These are phyloP conservation scores for Leccinum boreale DNA, from an alignment of 768 basidiomycete species.

Conservation along the genomic window DNA sequence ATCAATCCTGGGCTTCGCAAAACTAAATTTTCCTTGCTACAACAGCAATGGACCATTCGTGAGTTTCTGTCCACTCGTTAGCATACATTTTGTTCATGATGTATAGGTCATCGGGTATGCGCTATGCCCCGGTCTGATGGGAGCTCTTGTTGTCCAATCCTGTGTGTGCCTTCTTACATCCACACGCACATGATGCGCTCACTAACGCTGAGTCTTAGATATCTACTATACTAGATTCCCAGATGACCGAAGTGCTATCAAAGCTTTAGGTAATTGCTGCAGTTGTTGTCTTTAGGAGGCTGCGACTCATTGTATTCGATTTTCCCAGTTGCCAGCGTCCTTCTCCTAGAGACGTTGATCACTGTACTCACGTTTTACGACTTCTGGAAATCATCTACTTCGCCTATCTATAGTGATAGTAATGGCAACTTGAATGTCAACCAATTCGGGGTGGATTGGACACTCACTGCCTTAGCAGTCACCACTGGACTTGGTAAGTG, in stretches of 20 bases:
- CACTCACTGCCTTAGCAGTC: background rate
- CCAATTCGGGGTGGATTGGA: background rate
- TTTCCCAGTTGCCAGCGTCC: constrained; percentile 12
- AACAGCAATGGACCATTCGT: background rate
- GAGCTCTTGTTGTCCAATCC: background rate
- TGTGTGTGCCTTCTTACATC: background rate
- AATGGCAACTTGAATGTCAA: background rate
- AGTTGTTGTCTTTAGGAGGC: background rate
- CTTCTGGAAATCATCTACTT: constrained; percentile 4
- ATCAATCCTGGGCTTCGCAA: background rate
- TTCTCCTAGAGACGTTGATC: constrained; percentile 17
- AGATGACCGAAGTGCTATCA: background rate
- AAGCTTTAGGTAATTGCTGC: background rate
- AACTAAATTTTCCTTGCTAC: background rate
- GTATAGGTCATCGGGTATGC: background rate
- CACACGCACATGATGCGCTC: background rate
- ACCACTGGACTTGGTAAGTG: constrained; percentile 20
- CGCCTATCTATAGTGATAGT: background rate
- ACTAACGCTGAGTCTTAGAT: background rate
- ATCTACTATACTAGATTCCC: background rate
- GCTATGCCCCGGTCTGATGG: background rate
- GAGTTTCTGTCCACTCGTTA: background rate
- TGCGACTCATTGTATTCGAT: background rate
- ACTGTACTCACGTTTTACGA: constrained; percentile 9
- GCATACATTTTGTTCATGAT: background rate